A percentile compares a stretch with the other conserved stretches of the same genome.
These are phyloP conservation scores for Microdochium paspali DNA, from an alignment of 2,329 filamentous ascomycete genomes.

Conservation along the genomic window DNA sequence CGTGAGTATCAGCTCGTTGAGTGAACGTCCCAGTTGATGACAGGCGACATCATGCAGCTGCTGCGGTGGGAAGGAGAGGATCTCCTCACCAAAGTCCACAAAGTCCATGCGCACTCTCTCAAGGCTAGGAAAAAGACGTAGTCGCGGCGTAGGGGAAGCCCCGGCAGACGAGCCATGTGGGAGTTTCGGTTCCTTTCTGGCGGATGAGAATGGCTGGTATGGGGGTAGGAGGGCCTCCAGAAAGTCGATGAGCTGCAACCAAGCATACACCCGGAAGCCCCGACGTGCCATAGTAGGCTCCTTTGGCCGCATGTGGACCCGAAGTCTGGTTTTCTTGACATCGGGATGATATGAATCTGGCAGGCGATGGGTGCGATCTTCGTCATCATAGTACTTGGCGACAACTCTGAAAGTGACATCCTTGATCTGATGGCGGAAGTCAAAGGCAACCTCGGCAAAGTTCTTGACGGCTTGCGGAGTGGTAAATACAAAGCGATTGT, in stretches of 20 bases:
- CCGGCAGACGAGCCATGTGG: background rate
- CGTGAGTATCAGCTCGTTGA: conserved; percentile 43
- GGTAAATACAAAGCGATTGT: conserved; percentile 46
- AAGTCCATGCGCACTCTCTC: conserved; percentile 40
- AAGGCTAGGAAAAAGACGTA: conserved; percentile 37
- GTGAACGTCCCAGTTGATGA: conserved; percentile 41
- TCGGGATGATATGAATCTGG: conserved; percentile 31
- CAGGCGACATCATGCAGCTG: conserved; percentile 43
- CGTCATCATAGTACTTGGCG: conserved; percentile 46
- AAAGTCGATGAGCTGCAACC: conserved; percentile 44
- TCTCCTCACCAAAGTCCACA: conserved; percentile 40
- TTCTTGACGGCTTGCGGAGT: conserved; percentile 36
- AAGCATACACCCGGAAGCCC: conserved; percentile 45
- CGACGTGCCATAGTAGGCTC: conserved; percentile 36
- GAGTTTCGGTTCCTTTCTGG: conserved; percentile 9
- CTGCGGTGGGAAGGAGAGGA: conserved; percentile 32
- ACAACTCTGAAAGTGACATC: conserved; percentile 42
- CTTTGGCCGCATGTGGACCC: conserved; percentile 30
- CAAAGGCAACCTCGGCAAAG: conserved; percentile 34
- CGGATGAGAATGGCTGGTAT: conserved; percentile 27
- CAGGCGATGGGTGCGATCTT: conserved; percentile 29
- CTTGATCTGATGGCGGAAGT: conserved; percentile 32
- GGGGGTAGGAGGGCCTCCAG: conserved; percentile 40
- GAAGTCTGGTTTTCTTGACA: conserved; percentile 29
- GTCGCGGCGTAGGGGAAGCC: conserved; percentile 12